Evolutionary conservation across 805 yeast species (phyloP), one percentile per base, ranked within the genome.

Genomic region (Myxozyma neotropica): DNA sequence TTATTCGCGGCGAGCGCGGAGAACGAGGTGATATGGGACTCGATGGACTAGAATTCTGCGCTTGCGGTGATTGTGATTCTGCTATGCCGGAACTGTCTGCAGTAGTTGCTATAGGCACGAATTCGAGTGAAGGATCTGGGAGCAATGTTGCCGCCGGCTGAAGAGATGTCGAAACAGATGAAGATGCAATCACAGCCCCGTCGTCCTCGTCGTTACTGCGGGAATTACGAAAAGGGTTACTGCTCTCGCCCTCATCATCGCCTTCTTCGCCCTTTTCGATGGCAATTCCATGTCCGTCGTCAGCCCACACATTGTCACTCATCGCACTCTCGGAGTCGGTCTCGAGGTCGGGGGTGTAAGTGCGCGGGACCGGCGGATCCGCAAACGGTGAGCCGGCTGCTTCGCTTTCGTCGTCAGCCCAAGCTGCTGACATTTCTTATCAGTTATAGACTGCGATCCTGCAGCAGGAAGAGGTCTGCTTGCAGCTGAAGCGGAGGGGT

Each of bases 361-460:
- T 15, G 38, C 12, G 17, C 3, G 38, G 39, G 31, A 31, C 31
- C 17, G 47, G 47, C 42, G 31, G 42, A 19, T 49, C 53, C 31
- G 52, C 43, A 13, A 48, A 48, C n/a, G 52, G 43, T 42, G 52
- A 33, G 13, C 29, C 48, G 23, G 12, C 49, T 26, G 33, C 10
- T 29, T 29, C 33, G 33, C 33, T 29, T 7, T 44, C 51, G 44
- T 40, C 57, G 43, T 48, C 53, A 3, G 12, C 43, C 53, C 53
- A 35, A 7, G 33, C 21, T n/a, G 12, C 53, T 6, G 43, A 23
- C 53, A 48, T 48, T 36, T 35, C n/a, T 10, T 4, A 7, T 27
- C 15, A 12, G 2, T 6, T 29, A 1, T 44, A 44, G 10, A n/a
- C n/a, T 24, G 4, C n/a, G 15, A 15, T 27, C n/a, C n/a, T 29